Conservation (phyloP, 2,329 filamentous ascomycete genomes). For the Alternaria metachromatica region DNA sequence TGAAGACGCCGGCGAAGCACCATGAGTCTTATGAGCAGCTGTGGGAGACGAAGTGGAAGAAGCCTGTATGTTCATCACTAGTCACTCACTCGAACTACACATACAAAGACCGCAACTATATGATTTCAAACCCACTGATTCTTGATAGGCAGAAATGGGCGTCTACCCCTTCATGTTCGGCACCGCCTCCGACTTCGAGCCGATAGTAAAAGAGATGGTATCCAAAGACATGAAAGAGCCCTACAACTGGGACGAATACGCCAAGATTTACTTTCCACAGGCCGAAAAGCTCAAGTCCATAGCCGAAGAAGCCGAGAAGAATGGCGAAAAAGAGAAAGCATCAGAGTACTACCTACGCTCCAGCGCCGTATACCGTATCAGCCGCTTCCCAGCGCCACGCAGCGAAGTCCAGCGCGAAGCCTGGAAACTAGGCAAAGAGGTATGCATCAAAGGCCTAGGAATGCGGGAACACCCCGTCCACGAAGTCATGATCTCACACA, state of each 20-base stretch:
- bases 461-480: constrained; percentile 60
- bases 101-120: neutral
- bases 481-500: constrained; percentile 69
- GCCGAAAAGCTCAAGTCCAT: constrained; percentile 63
- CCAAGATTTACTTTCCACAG: constrained; percentile 64
- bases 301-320: constrained; percentile 59
- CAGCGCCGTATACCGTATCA: constrained; percentile 71
- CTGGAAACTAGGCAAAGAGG: constrained; percentile 70
- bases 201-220: constrained; percentile 70
- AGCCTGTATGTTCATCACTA: constrained; percentile 58
- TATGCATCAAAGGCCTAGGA: constrained; percentile 63
- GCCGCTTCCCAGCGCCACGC: constrained; percentile 68
- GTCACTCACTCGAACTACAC: neutral
- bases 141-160: constrained; percentile 55
- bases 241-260: constrained; percentile 68
- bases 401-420: constrained; percentile 63
- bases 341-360: constrained; percentile 65
- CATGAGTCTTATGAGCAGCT: constrained; percentile 56
- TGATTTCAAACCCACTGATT: too few species aligned
- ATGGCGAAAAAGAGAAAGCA: constrained; percentile 61
- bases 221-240: constrained; percentile 69
- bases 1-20: constrained; percentile 52
- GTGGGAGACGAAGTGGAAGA: constrained; percentile 80
- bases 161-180: constrained; percentile 80
- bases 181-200: constrained; percentile 70